Conservation (phyloP, 2,329 filamentous ascomycete species). For the Diaporthe sp. region DNA sequence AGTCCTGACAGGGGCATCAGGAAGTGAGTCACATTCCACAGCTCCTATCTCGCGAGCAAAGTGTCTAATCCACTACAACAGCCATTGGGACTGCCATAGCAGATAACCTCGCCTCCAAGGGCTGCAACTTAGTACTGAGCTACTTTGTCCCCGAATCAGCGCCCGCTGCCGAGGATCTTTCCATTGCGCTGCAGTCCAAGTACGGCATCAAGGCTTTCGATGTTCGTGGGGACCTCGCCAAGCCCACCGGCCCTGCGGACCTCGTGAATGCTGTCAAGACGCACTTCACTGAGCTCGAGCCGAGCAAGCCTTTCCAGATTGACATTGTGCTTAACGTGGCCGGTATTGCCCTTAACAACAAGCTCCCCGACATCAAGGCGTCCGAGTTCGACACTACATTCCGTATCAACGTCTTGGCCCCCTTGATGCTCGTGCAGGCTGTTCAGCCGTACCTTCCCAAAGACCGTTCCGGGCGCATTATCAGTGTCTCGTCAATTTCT, state of each 20-base stretch:
- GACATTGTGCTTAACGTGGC: conserved; percentile 93
- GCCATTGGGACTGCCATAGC: conserved; percentile 79
- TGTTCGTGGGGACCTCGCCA: conserved; percentile 80
- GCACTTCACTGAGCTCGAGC: conserved; percentile 61
- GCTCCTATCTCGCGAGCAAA: background rate
- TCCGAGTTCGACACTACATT: conserved; percentile 80
- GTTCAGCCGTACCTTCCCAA: conserved; percentile 76
- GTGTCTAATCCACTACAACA: conserved; percentile 50
- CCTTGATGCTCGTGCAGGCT: conserved; percentile 83
- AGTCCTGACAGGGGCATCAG: conserved; percentile 10
- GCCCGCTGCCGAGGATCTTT: conserved; percentile 69
- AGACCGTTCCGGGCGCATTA: conserved; percentile 72
- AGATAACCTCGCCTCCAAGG: conserved; percentile 79
- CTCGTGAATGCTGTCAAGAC: conserved; percentile 72
- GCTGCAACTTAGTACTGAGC: conserved; percentile 77
- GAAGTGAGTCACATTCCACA: background rate
- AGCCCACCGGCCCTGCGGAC: conserved; percentile 69
- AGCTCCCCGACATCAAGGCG: conserved; percentile 71
- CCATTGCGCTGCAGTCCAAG: conserved; percentile 65
- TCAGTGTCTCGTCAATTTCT: conserved; percentile 69
- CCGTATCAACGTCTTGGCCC: conserved; percentile 85
- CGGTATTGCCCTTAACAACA: conserved; percentile 77
- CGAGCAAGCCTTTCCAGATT: conserved; percentile 70
- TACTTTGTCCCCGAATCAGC: conserved; percentile 69
- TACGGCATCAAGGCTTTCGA: conserved; percentile 74